phyloP scores from a whole-genome alignment of 306 rosid species.

The Acmispon strigosus region DNA sequence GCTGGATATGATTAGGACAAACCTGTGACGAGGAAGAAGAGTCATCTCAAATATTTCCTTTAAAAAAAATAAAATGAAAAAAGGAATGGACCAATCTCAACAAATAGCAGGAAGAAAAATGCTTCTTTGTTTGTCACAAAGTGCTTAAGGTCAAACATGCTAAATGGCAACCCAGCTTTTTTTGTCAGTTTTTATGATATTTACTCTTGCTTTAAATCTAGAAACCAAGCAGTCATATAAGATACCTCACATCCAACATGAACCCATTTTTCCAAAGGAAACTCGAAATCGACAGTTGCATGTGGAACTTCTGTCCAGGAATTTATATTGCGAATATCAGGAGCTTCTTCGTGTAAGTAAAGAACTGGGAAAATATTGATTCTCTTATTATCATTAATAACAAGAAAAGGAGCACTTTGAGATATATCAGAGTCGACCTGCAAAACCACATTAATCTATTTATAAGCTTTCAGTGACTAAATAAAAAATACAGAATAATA shows the following conservation, averaged over 20 bases:
- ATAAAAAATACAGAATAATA: not conserved
- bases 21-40: conserved; percentile 44
- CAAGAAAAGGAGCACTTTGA: conserved; percentile 55
- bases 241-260: conserved; percentile 88
- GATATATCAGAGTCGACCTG: conserved; percentile 47
- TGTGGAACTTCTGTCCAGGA: conserved; percentile 43
- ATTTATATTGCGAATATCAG: conserved; percentile 31
- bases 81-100: not conserved
- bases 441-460: conserved; percentile 13
- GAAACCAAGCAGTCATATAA: not conserved
- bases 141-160: not conserved
- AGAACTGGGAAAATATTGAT: conserved; percentile 48
- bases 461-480: conserved; percentile 2
- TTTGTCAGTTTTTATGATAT: not conserved
- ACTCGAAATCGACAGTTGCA: conserved; percentile 44
- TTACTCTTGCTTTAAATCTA: not conserved
- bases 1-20: conserved; percentile 45
- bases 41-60: conserved; percentile 8
- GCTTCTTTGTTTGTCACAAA: not conserved
- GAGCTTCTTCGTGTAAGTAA: conserved; percentile 44
- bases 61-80: not conserved
- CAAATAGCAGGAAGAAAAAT: conserved; percentile 4
- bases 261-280: conserved; percentile 76
- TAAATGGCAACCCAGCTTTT: not conserved
- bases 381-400: conserved; percentile 44